These are phyloP conservation scores for Solanum peruvianum DNA, from an alignment of 257 asterid species.

Conservation along the genomic window DNA sequence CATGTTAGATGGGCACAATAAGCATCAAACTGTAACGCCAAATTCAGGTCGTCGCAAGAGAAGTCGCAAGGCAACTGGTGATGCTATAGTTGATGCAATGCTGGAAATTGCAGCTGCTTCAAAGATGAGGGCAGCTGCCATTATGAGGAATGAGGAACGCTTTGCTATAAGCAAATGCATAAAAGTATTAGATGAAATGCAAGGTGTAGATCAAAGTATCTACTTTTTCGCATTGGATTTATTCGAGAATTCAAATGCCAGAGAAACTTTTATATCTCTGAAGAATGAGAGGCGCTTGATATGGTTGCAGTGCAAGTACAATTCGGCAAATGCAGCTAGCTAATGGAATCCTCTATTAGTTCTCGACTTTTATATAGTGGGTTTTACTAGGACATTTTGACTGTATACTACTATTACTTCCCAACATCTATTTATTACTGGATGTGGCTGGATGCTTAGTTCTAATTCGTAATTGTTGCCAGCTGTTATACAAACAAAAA, in stretches of 20 bases:
- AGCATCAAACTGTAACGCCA: slow-evolving; percentile 35
- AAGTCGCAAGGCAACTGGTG: slow-evolving; percentile 85
- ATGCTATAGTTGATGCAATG: slow-evolving; percentile 94
- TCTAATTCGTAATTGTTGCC: not conserved
- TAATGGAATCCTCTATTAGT: slow-evolving; percentile 4
- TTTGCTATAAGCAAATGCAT: slow-evolving; percentile 82
- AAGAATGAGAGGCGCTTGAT: slow-evolving; percentile 59
- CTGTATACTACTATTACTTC: not conserved
- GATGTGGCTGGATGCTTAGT: not conserved
- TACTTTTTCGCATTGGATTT: slow-evolving; percentile 76
- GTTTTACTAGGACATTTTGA: not conserved
- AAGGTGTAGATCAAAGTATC: slow-evolving; percentile 58
- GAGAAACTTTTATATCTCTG: slow-evolving; percentile 67
- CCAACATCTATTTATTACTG: not conserved
- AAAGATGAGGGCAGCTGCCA: slow-evolving; percentile 86
- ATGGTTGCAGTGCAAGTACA: slow-evolving; percentile 74
- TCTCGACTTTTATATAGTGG: slow-evolving; percentile 1
- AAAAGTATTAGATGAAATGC: slow-evolving; percentile 72
- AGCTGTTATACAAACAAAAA: not conserved
- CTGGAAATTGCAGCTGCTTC: slow-evolving; percentile 92
- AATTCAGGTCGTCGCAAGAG: slow-evolving; percentile 66
- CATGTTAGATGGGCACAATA: slow-evolving; percentile 58
- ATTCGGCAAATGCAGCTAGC: slow-evolving; percentile 43
- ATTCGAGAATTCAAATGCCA: slow-evolving; percentile 59
- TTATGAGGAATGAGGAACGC: slow-evolving; percentile 67